A percentile compares a stretch with the other conserved stretches of the same genome.
phyloP scores from a whole-genome alignment of 495 filamentous ascomycete species.

The Trichoderma gamsii region DNA sequence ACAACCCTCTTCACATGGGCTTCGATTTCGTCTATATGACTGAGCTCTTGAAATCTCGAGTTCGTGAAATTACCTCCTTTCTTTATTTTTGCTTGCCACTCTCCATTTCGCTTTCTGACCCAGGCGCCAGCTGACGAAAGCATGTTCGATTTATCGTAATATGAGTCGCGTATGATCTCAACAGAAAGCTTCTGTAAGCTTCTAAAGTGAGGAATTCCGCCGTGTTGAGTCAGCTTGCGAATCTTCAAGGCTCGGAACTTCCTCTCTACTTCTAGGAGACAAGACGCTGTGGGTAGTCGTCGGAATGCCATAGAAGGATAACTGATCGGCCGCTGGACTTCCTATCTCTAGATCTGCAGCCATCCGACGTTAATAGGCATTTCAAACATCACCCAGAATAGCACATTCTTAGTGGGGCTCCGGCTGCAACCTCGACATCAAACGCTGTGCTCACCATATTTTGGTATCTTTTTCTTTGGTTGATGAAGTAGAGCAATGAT shows the following conservation, averaged over 20 bases:
- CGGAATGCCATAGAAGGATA: neutral
- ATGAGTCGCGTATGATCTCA: slow-evolving; percentile 28
- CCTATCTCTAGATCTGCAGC: too few species aligned
- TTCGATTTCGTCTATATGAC: slow-evolving; percentile 17
- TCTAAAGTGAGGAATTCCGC: slow-evolving; percentile 24
- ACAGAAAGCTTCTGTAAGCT: slow-evolving; percentile 21
- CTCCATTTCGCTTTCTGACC: slow-evolving; percentile 26
- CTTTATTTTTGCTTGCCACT: slow-evolving; percentile 30
- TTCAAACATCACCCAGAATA: too few species aligned
- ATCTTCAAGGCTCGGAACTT: slow-evolving; percentile 29
- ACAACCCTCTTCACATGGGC: neutral
- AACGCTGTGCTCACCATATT: too few species aligned
- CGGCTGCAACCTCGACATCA: too few species aligned
- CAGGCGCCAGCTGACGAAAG: slow-evolving; percentile 27
- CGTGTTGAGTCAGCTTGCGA: slow-evolving; percentile 21
- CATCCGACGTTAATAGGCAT: too few species aligned
- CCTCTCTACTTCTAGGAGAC: slow-evolving; percentile 33
- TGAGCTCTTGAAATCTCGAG: slow-evolving; percentile 28
- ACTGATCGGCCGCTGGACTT: too few species aligned
- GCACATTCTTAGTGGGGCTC: too few species aligned
- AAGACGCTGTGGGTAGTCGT: slow-evolving; percentile 11
- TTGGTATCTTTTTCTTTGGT: too few species aligned
- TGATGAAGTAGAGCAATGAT: too few species aligned
- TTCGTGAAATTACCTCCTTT: slow-evolving; percentile 25
- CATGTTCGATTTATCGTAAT: slow-evolving; percentile 27